Evolutionary conservation across 805 yeast genomes (phyloP), one percentile per base, ranked within the genome.

Genomic region (Zygosaccharomyces siamensis): DNA sequence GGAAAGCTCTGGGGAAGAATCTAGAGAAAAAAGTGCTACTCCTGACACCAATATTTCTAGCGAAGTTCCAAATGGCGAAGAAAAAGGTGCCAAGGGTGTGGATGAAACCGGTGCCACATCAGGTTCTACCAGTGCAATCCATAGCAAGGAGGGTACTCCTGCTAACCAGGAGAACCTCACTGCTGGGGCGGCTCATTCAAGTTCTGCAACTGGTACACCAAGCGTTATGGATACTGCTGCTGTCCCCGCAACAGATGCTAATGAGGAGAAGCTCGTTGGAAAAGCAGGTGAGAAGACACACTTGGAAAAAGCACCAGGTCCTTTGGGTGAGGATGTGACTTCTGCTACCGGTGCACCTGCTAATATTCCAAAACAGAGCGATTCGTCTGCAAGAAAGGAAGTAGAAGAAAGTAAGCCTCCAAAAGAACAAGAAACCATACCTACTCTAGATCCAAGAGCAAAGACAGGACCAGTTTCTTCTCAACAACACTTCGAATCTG

Each of bases 381-480:
- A 24, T 14, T 5, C 27, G 8, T 8, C 36, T 11, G 27, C 18
- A 16, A 20, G 30, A 14, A 30, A 12, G 36, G 30, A 31, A 10
- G 46, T 7, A 2, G 2, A 24, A 7, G 28, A 35, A n/a, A 43
- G 32, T 24, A 32, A 32, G 21, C 28, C 43, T 26, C 35, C 5
- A 7, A 40, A 40, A 4, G 30, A 40, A 16, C 36, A 30, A 18
- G 44, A 5, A 11, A 12, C 32, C 16, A 4, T 18, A 14, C 44
- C 35, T 11, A 41, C 44, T 30, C 36, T 41, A 6, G 44, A 41
- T 41, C 44, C 44, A 28, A 41, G 35, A 21, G 35, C 18, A 7
- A 31, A 12, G n/a, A 16, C 37, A 7, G 4, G 11, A 7, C 23
- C 26, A 11, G 6, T 5, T 20, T 18, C 35, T 39, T 31, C 33